Percentiles rank a stretch among this genome's conserved stretches.
phyloP scores from a whole-genome alignment of 768 basidiomycete genomes.

The Royoungia palumana region DNA sequence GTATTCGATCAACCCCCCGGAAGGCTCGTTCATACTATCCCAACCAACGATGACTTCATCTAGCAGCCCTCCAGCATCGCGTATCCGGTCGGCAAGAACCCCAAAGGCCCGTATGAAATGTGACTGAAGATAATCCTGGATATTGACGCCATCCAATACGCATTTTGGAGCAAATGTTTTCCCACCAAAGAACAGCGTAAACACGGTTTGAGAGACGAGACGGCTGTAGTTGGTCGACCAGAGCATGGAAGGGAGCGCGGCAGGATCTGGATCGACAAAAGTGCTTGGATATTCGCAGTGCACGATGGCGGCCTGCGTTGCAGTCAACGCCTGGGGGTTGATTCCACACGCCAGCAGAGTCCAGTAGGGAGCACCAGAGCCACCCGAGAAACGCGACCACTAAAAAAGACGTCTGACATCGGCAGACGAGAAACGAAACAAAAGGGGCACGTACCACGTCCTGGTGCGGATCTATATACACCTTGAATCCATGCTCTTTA shows the following conservation, averaged over 20 bases:
- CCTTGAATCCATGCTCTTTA: slow-evolving; percentile 87
- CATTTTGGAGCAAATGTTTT: slow-evolving; percentile 88
- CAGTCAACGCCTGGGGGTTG: slow-evolving; percentile 78
- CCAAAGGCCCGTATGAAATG: slow-evolving; percentile 78
- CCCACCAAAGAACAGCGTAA: slow-evolving; percentile 94
- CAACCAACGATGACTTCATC: slow-evolving; percentile 93
- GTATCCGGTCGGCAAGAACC: slow-evolving; percentile 69
- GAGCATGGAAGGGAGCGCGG: slow-evolving; percentile 84
- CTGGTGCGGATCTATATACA: slow-evolving; percentile 96
- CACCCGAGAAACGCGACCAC: slow-evolving; percentile 96
- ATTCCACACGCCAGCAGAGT: slow-evolving; percentile 88
- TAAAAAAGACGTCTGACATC: slow-evolving; percentile 27
- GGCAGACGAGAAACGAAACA: not conserved
- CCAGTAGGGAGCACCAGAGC: slow-evolving; percentile 95
- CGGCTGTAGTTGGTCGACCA: slow-evolving; percentile 97
- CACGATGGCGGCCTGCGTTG: slow-evolving; percentile 80
- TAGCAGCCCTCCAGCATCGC: slow-evolving; percentile 68
- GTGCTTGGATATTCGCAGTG: slow-evolving; percentile 81
- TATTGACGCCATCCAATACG: slow-evolving; percentile 85
- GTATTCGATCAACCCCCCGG: slow-evolving; percentile 71
- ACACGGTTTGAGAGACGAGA: slow-evolving; percentile 82
- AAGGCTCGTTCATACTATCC: slow-evolving; percentile 96
- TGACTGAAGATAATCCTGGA: slow-evolving; percentile 81
- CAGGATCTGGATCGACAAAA: slow-evolving; percentile 60
- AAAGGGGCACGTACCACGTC: slow-evolving; percentile 64